Evolutionary conservation across 179 eudicot species (phyloP), one percentile per base, ranked within the genome.

Genomic region (Nepenthes alata): DNA sequence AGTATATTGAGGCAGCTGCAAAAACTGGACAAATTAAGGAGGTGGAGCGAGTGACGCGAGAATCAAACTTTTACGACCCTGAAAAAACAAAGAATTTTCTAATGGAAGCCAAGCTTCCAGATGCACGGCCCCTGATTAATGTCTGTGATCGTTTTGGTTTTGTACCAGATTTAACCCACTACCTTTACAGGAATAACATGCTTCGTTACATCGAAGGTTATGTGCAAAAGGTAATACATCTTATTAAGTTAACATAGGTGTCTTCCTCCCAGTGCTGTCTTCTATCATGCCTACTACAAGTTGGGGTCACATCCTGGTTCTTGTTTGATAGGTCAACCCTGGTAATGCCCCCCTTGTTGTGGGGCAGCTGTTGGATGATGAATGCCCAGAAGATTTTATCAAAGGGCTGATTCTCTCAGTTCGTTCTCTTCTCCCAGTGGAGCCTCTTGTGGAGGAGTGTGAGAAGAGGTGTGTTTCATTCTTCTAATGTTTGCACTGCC

Each of bases 41-140:
- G 72, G 83, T 79, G 59, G 83, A 79, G 37, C 83, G 83, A 55
- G 83, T 79, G 35, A 79, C 83, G 58, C 68, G 83, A 38, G 83
- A 79, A 61, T 79, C 83, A 48, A 79, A 76, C 67, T 79, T 73
- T 58, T 79, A 76, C 65, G 80, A 79, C 63, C 67, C 83, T 54
- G 83, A 76, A 61, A 79, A 79, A 68, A 79, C 83, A 3, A 79
- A 76, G 71, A 79, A 79, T 53, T 79, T 79, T 68, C 73, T 79
- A 71, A 79, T 79, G 83, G 80, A 79, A 55, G 78, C 83, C 61
- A 79, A 79, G 55, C 83, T 79, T 62, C 83, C 83, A 6, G 83
- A 79, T 76, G 83, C 83, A 36, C 61, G 83, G 44, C 83, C 83
- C 61, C 67, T 79, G 57, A 79, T 79, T 41, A 79, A 79, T 68